These are phyloP conservation scores for Hebeloma cylindrosporum DNA, from an alignment of 768 basidiomycete genomes.

Conservation along the genomic window DNA sequence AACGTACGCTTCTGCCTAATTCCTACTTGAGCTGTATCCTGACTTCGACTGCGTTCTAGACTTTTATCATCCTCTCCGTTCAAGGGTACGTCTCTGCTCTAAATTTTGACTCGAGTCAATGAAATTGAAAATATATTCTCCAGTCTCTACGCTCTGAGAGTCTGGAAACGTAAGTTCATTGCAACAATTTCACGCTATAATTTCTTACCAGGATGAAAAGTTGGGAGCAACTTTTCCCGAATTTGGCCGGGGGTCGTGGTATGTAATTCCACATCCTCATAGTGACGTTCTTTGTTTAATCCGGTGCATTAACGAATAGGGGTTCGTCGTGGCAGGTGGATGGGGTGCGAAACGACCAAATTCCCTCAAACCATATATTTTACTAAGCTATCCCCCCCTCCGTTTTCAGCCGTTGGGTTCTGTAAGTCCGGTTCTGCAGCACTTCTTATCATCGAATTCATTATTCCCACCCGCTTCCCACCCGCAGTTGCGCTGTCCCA, in stretches of 20 bases:
- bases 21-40: neutral
- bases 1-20: constrained; percentile 30
- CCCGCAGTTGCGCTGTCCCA: constrained; percentile 32
- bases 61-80: constrained; percentile 42
- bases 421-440: constrained; percentile 7
- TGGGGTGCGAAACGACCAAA: constrained; percentile 22
- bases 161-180: constrained; percentile 42
- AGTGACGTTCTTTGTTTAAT: constrained; percentile 18
- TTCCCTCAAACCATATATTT: neutral
- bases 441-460: neutral
- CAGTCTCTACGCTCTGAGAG: constrained; percentile 43
- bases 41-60: constrained; percentile 20
- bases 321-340: no score
- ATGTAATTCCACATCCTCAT: neutral
- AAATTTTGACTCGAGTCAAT: neutral
- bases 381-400: neutral
- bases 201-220: constrained; percentile 12
- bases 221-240: constrained; percentile 11
- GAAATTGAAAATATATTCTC: neutral
- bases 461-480: no score
- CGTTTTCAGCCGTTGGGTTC: constrained; percentile 9
- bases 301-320: constrained; percentile 30
- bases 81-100: constrained; percentile 35
- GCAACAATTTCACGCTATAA: constrained; percentile 4
- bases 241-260: constrained; percentile 17